These are phyloP conservation scores for Isabelozyma heimii DNA, from an alignment of 805 yeast genomes.

Conservation along the genomic window DNA sequence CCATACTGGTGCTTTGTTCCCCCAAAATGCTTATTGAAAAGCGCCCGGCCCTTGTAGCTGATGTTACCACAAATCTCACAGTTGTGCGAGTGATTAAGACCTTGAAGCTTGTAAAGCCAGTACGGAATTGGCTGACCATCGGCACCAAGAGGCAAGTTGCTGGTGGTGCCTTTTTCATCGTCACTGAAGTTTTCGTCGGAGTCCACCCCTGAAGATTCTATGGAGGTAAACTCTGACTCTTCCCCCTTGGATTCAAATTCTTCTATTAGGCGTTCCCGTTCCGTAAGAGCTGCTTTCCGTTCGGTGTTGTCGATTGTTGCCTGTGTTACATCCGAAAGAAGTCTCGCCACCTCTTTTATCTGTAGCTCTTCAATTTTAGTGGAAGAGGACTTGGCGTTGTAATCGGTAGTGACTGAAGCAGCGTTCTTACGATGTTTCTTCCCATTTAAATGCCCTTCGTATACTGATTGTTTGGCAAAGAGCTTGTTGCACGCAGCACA, in stretches of 20 bases:
- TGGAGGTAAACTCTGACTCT: slow-evolving; percentile 39
- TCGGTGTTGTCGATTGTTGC: slow-evolving; percentile 62
- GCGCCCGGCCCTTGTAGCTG: slow-evolving; percentile 68
- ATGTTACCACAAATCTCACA: slow-evolving; percentile 89
- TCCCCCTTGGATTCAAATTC: slow-evolving; percentile 39
- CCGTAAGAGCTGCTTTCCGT: slow-evolving; percentile 65
- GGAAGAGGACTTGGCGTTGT: neutral
- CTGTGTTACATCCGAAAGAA: slow-evolving; percentile 39
- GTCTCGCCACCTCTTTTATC: slow-evolving; percentile 32
- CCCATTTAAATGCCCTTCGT: slow-evolving; percentile 65
- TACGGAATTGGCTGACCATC: slow-evolving; percentile 92
- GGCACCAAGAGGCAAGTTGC: slow-evolving; percentile 73
- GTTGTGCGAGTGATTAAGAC: slow-evolving; percentile 63
- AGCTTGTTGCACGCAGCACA: slow-evolving; percentile 64
- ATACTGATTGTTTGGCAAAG: slow-evolving; percentile 67
- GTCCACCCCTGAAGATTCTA: slow-evolving; percentile 19
- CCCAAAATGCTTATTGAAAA: slow-evolving; percentile 74
- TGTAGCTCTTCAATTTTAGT: slow-evolving; percentile 30
- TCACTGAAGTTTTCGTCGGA: slow-evolving; percentile 19
- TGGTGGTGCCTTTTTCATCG: slow-evolving; percentile 35
- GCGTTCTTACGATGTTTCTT: slow-evolving; percentile 67
- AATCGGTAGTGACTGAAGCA: neutral
- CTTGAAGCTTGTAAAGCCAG: slow-evolving; percentile 91
- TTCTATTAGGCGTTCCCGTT: slow-evolving; percentile 62
- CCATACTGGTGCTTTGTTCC: slow-evolving; percentile 72